phyloP scores from a whole-genome alignment of 2,329 filamentous ascomycete species.

The Penicillium sumatraense region DNA sequence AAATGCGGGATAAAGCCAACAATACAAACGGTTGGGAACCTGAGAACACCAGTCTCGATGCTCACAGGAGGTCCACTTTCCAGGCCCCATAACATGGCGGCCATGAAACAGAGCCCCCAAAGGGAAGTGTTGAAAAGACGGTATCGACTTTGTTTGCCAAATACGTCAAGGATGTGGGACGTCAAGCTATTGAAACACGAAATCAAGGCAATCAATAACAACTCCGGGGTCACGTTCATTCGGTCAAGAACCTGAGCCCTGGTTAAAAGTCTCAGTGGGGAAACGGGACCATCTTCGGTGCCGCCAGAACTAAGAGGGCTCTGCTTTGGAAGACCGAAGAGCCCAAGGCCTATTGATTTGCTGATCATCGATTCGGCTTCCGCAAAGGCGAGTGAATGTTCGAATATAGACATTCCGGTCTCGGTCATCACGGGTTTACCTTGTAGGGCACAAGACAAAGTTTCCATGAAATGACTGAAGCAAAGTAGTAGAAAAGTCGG shows the following conservation, averaged over 20 bases:
- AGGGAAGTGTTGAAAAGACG: slow-evolving; percentile 86
- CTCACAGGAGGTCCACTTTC: slow-evolving; percentile 51
- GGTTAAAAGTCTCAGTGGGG: slow-evolving; percentile 44
- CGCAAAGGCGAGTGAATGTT: slow-evolving; percentile 93
- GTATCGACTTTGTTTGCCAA: slow-evolving; percentile 77
- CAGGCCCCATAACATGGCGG: slow-evolving; percentile 78
- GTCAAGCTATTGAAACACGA: slow-evolving; percentile 87
- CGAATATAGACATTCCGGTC: slow-evolving; percentile 94
- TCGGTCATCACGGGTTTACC: slow-evolving; percentile 80
- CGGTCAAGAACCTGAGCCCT: slow-evolving; percentile 68
- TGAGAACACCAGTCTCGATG: slow-evolving; percentile 65
- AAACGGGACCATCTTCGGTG: slow-evolving; percentile 36
- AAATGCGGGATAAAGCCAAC: slow-evolving; percentile 94
- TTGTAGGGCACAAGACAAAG: slow-evolving; percentile 83
- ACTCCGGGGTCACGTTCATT: slow-evolving; percentile 87
- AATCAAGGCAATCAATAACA: slow-evolving; percentile 84
- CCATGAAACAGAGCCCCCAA: slow-evolving; percentile 91
- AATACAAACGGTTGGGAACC: slow-evolving; percentile 92
- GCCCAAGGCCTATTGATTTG: slow-evolving; percentile 74
- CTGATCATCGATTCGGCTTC: slow-evolving; percentile 90
- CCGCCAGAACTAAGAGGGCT: slow-evolving; percentile 50
- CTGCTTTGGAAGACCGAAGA: slow-evolving; percentile 59
- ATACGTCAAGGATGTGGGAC: slow-evolving; percentile 79
- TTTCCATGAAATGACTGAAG: slow-evolving; percentile 85
- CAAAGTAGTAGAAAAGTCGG: slow-evolving; percentile 58